These are phyloP conservation scores for Beauveria sp. DNA, from an alignment of 2,329 filamentous ascomycete genomes.

Conservation along the genomic window DNA sequence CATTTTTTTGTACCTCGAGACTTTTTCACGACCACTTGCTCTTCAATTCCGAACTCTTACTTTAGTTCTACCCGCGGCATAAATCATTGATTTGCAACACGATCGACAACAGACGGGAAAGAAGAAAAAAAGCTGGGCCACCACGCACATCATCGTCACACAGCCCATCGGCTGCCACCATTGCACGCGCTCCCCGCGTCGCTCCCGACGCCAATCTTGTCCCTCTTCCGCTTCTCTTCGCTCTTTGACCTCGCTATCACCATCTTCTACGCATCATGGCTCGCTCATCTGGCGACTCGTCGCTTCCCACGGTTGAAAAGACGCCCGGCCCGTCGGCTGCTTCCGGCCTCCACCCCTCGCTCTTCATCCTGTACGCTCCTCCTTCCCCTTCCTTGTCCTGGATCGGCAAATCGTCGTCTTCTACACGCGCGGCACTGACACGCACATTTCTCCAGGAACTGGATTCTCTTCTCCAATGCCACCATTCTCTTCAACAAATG, in stretches of 20 bases:
- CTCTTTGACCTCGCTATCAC: background rate
- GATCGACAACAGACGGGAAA: too few species aligned
- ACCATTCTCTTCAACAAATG: slow-evolving; percentile 93
- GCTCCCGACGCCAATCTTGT: background rate
- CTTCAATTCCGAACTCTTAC: too few species aligned
- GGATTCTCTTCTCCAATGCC: slow-evolving; percentile 78
- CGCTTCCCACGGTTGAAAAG: slow-evolving; percentile 20
- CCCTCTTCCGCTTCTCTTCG: background rate
- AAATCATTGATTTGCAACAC: too few species aligned
- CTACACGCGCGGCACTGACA: background rate
- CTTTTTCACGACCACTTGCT: too few species aligned
- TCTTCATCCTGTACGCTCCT: slow-evolving; percentile 24
- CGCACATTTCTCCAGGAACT: slow-evolving; percentile 39
- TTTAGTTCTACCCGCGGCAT: too few species aligned
- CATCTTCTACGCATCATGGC: background rate
- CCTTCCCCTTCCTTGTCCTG: background rate
- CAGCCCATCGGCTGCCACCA: too few species aligned
- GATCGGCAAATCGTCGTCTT: background rate
- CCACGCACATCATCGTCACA: too few species aligned
- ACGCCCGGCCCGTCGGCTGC: slow-evolving; percentile 11
- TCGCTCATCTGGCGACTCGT: slow-evolving; percentile 4
- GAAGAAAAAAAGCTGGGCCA: too few species aligned
- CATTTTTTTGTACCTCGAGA: too few species aligned
- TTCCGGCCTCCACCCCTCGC: slow-evolving; percentile 25
- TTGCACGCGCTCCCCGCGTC: background rate